Conservation (phyloP, 495 filamentous ascomycete genomes). For the Thermochaetoides thermophila region DNA sequence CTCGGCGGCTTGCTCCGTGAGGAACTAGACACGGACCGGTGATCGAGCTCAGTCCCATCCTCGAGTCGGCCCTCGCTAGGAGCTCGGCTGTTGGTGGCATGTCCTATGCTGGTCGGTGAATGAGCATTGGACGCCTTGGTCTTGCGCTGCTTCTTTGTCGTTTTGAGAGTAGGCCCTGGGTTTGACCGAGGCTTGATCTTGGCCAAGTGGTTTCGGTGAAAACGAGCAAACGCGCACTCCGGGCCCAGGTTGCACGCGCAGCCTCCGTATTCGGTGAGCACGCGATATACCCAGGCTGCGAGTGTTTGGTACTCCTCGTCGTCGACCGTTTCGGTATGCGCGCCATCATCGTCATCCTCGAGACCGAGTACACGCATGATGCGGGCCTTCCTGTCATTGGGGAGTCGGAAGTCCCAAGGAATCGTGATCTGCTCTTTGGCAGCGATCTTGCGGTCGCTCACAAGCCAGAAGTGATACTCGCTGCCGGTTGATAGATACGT, state of each 20-base stretch:
- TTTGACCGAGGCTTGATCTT: conserved; percentile 34
- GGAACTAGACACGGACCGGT: conserved; percentile 59
- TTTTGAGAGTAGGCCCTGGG: conserved; percentile 28
- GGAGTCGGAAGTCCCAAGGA: conserved; percentile 39
- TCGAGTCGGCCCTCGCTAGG: conserved; percentile 54
- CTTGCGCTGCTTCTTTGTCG: conserved; percentile 38
- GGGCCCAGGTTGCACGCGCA: conserved; percentile 61
- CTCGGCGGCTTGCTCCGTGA: conserved; percentile 60
- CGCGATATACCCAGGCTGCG: conserved; percentile 43
- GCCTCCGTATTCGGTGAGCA: conserved; percentile 74
- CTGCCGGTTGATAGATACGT: conserved; percentile 60
- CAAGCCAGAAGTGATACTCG: conserved; percentile 79
- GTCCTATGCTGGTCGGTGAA: conserved; percentile 54
- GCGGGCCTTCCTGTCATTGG: conserved; percentile 25
- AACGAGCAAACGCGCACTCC: conserved; percentile 56
- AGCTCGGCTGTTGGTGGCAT: conserved; percentile 62
- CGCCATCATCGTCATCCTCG: conserved; percentile 25
- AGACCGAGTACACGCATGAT: conserved; percentile 36
- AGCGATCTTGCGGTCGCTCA: conserved; percentile 58
- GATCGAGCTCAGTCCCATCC: conserved; percentile 40
- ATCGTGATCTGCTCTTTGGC: conserved; percentile 41
- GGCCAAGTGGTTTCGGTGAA: conserved; percentile 49
- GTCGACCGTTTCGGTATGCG: conserved; percentile 22
- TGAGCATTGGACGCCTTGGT: conserved; percentile 35
- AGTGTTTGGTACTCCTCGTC: conserved; percentile 40